A percentile compares a stretch with the other conserved stretches of the same genome.
These are phyloP conservation scores for Fusarium pseudonygamai DNA, from an alignment of 2,329 filamentous ascomycete genomes.

Conservation along the genomic window DNA sequence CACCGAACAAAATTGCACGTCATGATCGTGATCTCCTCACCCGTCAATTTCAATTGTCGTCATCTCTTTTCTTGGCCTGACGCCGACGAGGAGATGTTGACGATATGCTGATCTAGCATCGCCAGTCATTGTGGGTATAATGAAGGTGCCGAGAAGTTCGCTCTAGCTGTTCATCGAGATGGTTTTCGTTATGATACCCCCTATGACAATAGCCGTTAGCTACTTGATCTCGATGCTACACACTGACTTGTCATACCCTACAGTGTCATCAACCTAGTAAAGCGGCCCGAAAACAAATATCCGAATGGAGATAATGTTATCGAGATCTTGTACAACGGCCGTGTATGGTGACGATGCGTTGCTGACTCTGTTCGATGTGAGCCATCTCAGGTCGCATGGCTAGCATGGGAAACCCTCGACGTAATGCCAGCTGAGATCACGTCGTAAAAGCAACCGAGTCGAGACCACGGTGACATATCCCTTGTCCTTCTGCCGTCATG, in stretches of 20 bases:
- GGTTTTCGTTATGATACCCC: background rate
- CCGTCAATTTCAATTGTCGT: slow-evolving; percentile 23
- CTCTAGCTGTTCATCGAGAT: background rate
- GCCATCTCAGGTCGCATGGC: background rate
- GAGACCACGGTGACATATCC: slow-evolving; percentile 8
- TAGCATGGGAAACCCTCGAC: background rate
- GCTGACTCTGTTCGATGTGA: background rate
- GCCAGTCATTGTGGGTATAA: background rate
- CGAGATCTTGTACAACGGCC: slow-evolving; percentile 1
- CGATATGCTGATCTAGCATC: background rate
- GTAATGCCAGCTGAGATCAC: background rate
- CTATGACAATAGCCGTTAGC: background rate
- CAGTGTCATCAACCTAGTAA: background rate
- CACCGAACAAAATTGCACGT: background rate
- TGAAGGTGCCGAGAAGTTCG: background rate
- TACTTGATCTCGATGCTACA: slow-evolving; percentile 9
- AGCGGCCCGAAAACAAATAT: background rate
- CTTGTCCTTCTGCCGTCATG: slow-evolving; percentile 20
- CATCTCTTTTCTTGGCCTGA: background rate
- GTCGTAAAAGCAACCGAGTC: background rate
- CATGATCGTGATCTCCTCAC: background rate
- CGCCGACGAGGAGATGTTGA: background rate
- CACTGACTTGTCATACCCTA: background rate
- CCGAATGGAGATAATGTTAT: background rate
- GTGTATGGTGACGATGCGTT: background rate